These are phyloP conservation scores for Gentiana macrophylla DNA, from an alignment of 257 asterid genomes.

Conservation along the genomic window DNA sequence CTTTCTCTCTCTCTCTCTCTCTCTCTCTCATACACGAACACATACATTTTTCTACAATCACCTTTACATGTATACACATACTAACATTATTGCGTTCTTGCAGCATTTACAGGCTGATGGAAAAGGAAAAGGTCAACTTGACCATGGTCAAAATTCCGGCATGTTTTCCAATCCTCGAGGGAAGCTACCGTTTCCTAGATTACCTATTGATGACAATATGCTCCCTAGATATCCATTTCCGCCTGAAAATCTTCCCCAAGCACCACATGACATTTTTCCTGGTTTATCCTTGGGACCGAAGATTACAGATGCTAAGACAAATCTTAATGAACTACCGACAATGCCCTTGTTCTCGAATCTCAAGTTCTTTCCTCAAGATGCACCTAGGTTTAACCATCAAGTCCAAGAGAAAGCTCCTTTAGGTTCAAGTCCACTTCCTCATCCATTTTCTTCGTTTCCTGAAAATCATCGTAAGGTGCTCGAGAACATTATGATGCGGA, in stretches of 20 bases:
- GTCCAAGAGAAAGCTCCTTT: conserved; percentile 50
- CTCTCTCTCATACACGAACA: background rate
- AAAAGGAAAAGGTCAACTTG: conserved; percentile 58
- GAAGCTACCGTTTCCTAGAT: conserved; percentile 52
- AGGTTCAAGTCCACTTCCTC: conserved; percentile 47
- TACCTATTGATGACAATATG: conserved; percentile 61
- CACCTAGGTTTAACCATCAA: conserved; percentile 40
- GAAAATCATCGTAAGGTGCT: conserved; percentile 80
- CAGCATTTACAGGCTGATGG: conserved; percentile 37
- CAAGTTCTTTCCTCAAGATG: conserved; percentile 42
- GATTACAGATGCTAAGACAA: conserved; percentile 31
- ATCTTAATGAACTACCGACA: conserved; percentile 37
- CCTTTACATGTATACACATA: background rate
- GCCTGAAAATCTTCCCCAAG: conserved; percentile 29
- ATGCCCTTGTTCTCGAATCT: conserved; percentile 65
- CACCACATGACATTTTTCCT: conserved; percentile 52
- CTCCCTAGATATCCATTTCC: conserved; percentile 58
- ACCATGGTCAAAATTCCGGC: conserved; percentile 31
- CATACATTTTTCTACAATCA: background rate
- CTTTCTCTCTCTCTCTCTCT: conserved; percentile 2
- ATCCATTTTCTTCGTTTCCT: conserved; percentile 60
- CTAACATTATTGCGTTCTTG: conserved; percentile 18
- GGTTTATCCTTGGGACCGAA: conserved; percentile 74
- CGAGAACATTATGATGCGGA: conserved; percentile 61
- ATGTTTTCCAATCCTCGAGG: conserved; percentile 56